phyloP scores from a whole-genome alignment of 2,329 filamentous ascomycete species.

The Arthrobotrys megalospora region DNA sequence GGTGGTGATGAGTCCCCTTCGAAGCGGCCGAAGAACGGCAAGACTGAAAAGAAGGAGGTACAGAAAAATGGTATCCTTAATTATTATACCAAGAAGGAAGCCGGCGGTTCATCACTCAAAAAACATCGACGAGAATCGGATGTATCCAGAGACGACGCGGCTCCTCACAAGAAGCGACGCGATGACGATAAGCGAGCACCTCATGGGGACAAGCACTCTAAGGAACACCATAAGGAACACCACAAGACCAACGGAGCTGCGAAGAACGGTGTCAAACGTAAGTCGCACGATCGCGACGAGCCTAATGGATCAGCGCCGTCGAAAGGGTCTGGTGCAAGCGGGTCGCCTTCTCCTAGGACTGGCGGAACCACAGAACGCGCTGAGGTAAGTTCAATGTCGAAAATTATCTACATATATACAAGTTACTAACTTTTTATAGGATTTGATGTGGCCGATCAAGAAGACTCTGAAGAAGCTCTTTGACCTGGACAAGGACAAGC shows the following conservation, averaged over 20 bases:
- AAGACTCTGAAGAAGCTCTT: slow-evolving; percentile 40
- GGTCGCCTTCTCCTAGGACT: slow-evolving; percentile 38
- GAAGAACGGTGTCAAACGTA: slow-evolving; percentile 54
- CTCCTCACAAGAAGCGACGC: slow-evolving; percentile 54
- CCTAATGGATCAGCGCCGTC: slow-evolving; percentile 35
- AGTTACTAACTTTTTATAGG: slow-evolving; percentile 38
- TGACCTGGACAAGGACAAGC: slow-evolving; percentile 35
- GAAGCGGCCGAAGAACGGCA: slow-evolving; percentile 59
- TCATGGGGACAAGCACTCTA: slow-evolving; percentile 28
- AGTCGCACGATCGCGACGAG: slow-evolving; percentile 46
- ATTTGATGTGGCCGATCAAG: slow-evolving; percentile 54
- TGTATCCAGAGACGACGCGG: slow-evolving; percentile 44
- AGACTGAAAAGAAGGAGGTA: slow-evolving; percentile 55
- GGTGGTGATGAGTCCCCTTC: slow-evolving; percentile 59
- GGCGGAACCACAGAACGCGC: slow-evolving; percentile 46
- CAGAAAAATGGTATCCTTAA: slow-evolving; percentile 60
- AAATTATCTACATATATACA: neutral
- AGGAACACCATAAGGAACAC: slow-evolving; percentile 41
- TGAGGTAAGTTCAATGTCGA: slow-evolving; percentile 42
- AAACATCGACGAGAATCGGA: slow-evolving; percentile 58
- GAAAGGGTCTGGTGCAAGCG: slow-evolving; percentile 26
- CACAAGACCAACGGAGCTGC: slow-evolving; percentile 45
- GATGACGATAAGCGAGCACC: slow-evolving; percentile 43
- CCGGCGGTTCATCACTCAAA: slow-evolving; percentile 41
- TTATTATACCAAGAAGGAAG: slow-evolving; percentile 51